Percentiles rank a stretch among this genome's conserved stretches.
Conservation (phyloP, 257 asterid species). For the Buddleja alternifolia region DNA sequence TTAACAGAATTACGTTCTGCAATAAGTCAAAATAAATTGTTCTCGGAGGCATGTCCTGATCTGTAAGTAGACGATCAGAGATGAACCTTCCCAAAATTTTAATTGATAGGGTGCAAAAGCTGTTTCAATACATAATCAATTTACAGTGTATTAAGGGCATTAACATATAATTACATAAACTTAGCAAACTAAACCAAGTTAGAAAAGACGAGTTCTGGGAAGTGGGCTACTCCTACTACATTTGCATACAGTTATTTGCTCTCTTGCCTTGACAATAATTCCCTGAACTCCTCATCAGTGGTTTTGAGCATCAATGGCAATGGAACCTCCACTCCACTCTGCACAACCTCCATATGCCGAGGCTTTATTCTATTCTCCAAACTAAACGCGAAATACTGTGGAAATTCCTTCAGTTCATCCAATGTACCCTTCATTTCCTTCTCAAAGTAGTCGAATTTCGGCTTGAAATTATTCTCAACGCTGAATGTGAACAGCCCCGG, state of each 20-base stretch:
- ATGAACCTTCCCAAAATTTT: no score
- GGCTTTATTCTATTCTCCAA: constrained; percentile 85
- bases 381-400: constrained; percentile 85
- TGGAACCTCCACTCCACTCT: constrained; percentile 52
- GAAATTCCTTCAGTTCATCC: constrained; percentile 71
- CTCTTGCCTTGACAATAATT: constrained; percentile 42
- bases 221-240: neutral
- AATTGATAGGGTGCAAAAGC: neutral
- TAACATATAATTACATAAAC: neutral
- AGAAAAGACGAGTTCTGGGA: neutral
- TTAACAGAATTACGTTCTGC: no score
- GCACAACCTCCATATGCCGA: constrained; percentile 55
- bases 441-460: constrained; percentile 66
- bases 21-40: no score
- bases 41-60: no score
- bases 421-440: constrained; percentile 61
- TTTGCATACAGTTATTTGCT: no score
- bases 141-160: constrained; percentile 5
- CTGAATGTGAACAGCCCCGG: constrained; percentile 84
- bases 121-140: neutral
- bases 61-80: no score
- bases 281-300: constrained; percentile 68
- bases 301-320: constrained; percentile 72
- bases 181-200: neutral
- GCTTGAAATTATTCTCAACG: constrained; percentile 81